Percentiles rank a stretch among this genome's conserved stretches.
Evolutionary conservation across 2,329 filamentous ascomycete species (phyloP).

Genomic region (Metarhizium humberi): DNA sequence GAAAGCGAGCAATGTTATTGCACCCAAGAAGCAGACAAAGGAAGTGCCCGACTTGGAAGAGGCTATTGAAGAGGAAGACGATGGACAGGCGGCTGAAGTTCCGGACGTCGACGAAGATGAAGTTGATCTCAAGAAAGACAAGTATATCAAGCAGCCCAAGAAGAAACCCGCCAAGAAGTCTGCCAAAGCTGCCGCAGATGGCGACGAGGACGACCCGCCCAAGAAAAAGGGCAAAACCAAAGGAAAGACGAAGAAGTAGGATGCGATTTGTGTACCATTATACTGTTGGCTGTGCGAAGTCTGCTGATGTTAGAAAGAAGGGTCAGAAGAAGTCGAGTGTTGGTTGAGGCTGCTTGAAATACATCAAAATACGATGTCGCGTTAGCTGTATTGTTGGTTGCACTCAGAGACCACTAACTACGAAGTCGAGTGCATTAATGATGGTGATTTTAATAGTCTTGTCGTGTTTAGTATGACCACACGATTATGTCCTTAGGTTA

Average conservation of each 20-base stretch:
- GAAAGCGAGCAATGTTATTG: slow-evolving; percentile 72
- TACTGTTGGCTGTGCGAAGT: background rate
- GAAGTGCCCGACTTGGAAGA: slow-evolving; percentile 92
- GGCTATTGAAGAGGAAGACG: slow-evolving; percentile 86
- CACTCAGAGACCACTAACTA: background rate
- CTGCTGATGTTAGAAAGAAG: background rate
- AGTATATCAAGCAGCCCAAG: slow-evolving; percentile 91
- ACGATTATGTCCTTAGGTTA: too few species aligned
- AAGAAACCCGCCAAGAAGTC: slow-evolving; percentile 42
- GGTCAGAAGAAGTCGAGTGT: background rate
- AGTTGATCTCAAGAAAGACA: slow-evolving; percentile 83
- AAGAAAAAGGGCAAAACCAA: slow-evolving; percentile 39
- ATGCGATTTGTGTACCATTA: background rate
- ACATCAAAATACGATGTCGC: background rate
- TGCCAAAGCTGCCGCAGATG: slow-evolving; percentile 38
- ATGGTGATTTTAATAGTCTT: too few species aligned
- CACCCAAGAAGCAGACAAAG: slow-evolving; percentile 60
- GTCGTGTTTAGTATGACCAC: too few species aligned
- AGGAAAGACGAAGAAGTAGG: slow-evolving; percentile 37
- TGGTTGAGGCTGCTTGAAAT: background rate
- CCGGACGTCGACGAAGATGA: slow-evolving; percentile 62
- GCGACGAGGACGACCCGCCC: slow-evolving; percentile 43
- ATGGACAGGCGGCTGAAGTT: slow-evolving; percentile 49
- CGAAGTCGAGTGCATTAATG: too few species aligned
- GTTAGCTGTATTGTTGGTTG: background rate